phyloP scores from a whole-genome alignment of 1,284 basidiomycete species.

The Erythrobasidium hasegawianum region DNA sequence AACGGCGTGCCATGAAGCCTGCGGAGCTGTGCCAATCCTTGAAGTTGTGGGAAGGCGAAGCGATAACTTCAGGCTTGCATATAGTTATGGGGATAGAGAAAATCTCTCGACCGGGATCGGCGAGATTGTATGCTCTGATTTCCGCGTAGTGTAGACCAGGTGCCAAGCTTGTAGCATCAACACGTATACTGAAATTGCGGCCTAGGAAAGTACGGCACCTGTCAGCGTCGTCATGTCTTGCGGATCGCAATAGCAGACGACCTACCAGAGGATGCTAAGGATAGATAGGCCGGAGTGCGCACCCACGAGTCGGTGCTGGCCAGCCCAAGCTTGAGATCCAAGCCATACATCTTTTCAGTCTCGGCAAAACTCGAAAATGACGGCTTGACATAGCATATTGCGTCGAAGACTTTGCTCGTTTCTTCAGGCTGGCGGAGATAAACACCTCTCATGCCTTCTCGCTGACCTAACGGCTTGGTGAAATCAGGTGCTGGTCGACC shows the following conservation, averaged over 20 bases:
- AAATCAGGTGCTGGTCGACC: constrained; percentile 41
- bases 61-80: constrained; percentile 46
- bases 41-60: constrained; percentile 18
- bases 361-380: constrained; percentile 44
- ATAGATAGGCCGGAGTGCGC: constrained; percentile 45
- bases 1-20: constrained; percentile 47
- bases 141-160: constrained; percentile 47
- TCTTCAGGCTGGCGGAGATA: constrained; percentile 48
- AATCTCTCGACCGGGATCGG: constrained; percentile 43
- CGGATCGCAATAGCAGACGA: background rate
- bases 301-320: constrained; percentile 46
- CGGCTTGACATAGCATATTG: constrained; percentile 45
- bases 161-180: constrained; percentile 46
- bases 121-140: constrained; percentile 47
- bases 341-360: constrained; percentile 46
- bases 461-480: constrained; percentile 12
- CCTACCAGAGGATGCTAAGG: constrained; percentile 44
- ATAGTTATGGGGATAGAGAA: constrained; percentile 49
- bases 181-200: constrained; percentile 48
- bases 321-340: constrained; percentile 46
- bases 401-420: constrained; percentile 45
- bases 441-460: constrained; percentile 45
- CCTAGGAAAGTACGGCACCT: constrained; percentile 33
- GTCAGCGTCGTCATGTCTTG: background rate
- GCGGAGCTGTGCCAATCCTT: constrained; percentile 39